Percentiles rank a stretch among this genome's conserved stretches.
These are phyloP conservation scores for Apiospora saccharicola DNA, from an alignment of 2,329 filamentous ascomycete species.

Conservation along the genomic window DNA sequence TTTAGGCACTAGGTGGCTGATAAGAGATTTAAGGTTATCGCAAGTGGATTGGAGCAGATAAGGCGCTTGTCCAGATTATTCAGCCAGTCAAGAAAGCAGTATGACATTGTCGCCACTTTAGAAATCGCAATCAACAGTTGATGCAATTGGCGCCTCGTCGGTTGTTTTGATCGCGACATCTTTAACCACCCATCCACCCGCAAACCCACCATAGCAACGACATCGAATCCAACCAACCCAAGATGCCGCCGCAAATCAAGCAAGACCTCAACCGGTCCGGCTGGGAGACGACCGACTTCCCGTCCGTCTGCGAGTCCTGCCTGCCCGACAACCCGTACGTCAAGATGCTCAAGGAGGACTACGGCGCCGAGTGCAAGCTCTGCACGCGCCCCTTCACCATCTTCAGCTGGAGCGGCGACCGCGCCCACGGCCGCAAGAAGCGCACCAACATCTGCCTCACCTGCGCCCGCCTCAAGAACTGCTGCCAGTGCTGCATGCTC, in stretches of 20 bases:
- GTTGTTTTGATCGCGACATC: constrained; percentile 1
- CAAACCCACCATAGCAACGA: too few relatives aligned
- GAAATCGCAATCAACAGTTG: constrained; percentile 16
- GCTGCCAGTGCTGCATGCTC: constrained; percentile 98
- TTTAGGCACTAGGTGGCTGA: too few relatives aligned
- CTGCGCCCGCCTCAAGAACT: constrained; percentile 97
- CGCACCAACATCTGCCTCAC: constrained; percentile 96
- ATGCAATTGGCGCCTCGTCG: not conserved
- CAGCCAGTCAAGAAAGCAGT: not conserved
- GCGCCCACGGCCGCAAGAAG: constrained; percentile 86
- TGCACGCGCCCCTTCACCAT: constrained; percentile 96
- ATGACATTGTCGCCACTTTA: constrained; percentile 20
- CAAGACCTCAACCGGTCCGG: constrained; percentile 94
- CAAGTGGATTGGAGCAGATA: not conserved
- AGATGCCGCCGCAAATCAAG: constrained; percentile 91
- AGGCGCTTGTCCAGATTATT: constrained; percentile 9
- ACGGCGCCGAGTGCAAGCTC: constrained; percentile 85
- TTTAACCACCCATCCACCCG: not conserved
- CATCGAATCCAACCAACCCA: constrained; percentile 4
- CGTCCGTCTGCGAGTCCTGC: constrained; percentile 89
- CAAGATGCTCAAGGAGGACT: constrained; percentile 98
- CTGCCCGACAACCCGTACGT: constrained; percentile 97
- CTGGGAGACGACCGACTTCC: constrained; percentile 93
- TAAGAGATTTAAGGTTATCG: constrained; percentile 2
- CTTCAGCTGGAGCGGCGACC: constrained; percentile 93